Evolutionary conservation across 495 filamentous ascomycete species (phyloP), one percentile per base, ranked within the genome.

Genomic region (Penicillium tannophilum): DNA sequence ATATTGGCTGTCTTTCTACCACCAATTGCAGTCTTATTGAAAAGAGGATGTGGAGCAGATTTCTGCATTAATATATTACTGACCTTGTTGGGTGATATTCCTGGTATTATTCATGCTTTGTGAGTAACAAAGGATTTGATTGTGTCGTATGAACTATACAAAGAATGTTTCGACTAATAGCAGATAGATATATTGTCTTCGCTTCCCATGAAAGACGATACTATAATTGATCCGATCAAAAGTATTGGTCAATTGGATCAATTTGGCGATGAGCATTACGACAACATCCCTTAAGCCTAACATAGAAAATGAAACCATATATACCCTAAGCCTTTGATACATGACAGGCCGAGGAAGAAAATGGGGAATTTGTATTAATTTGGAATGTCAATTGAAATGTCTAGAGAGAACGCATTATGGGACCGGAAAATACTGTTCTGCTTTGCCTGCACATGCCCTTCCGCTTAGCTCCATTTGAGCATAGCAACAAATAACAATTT

Each of bases 31-130:
- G 42, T 45, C n/a, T 17, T 45, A 1, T 45, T 45, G 9, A 20
- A 6, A 45, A 45, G 42, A 20, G 42, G 42, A 6, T 45, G 42
- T 20, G 42, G 42, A 20, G 42, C 17, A 19, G 17, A 45, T 1
- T n/a, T 45, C 42, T 20, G n/a, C 17, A 45, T 45, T 45, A 45
- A 45, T 6, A 45, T 45, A 6, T 10, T 45, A 45, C 20, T 45
- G 42, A 45, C 42, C 5, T 9, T 45, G 3, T 23, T 19, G n/a
- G 42, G 42, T 8, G 42, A 45, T 45, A 45, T 45, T 9, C 42
- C 42, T 5, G 42, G 42, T 12, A 45, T 45, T 45, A 45, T 45
- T 8, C 42, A 45, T 20, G 42, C 42, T 3, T 6, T 45, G 42
- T 45, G n/a, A 45, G 42, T 45, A 23, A n/a, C 17, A 16, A 42